Base-by-base conservation (phyloP, 306 rosid species). In the Trichosanthes cucumerina region DNA sequence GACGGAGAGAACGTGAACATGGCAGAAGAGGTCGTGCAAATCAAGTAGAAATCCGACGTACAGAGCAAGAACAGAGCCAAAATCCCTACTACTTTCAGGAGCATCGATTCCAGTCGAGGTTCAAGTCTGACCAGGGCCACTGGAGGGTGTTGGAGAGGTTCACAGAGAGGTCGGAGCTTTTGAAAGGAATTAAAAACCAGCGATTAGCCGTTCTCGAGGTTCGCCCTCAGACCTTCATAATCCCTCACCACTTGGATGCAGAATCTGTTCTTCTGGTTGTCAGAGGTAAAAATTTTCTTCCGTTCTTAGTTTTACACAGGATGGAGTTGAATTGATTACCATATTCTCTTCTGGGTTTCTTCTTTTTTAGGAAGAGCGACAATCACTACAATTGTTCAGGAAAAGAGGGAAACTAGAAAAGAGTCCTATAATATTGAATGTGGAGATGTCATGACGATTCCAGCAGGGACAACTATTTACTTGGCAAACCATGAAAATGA, bases 241-340 rank as follows among this genome's bases (percentile, higher is more conserved):
- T 79, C 54, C 89, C 87, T 3, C 82, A 85, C 81, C 91, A 88
- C 43, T 69, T 58, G 6, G 89, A 88, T 52, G 91, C 87, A 1
- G 89, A 88, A 26, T 14, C 52, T 6, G 76, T 86, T 44, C 23
- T 38, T 5, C 47, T 83, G 8, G 87, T 86, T 26, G 64, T 77
- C 10, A 75, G 34, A 18, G 91, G 89, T 86, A 75, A 24, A 0
- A n/a, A 9, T 69, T 69, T 74, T 11, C 14, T 26, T 13, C 6
- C 5, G 57, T 7, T 44, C 3, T 21, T 19, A 16, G 9, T 44
- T 62, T 10, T 46, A 24, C 36, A 23, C n/a, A 9, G 19, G n/a
- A 19, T 38, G 26, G 3, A n/a, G 39, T 38, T 38, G 4, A 1
- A 21, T 62, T n/a, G 39, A 21, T 78, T 3, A 47, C 16, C 4